Conservation (phyloP, 2,329 filamentous ascomycete species). For the Ophiostoma ips region DNA sequence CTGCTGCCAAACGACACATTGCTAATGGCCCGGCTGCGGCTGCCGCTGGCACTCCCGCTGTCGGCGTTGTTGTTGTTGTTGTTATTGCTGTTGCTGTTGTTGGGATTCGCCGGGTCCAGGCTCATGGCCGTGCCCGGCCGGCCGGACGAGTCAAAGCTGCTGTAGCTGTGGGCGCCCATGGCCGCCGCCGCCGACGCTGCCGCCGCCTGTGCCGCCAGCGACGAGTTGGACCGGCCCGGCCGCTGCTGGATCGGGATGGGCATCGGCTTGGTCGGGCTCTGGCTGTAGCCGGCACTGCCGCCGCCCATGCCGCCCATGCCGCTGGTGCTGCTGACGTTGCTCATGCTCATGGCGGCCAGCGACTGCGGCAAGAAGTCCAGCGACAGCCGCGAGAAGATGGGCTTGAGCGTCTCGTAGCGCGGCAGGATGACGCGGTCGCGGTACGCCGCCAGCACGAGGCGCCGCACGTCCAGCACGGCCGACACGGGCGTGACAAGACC, state of each 20-base stretch:
- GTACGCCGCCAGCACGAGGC: slow-evolving; percentile 76
- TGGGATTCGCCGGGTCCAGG: neutral
- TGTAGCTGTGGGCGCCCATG: slow-evolving; percentile 5
- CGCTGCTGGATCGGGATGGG: slow-evolving; percentile 33
- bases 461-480: slow-evolving; percentile 64
- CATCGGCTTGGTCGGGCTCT: slow-evolving; percentile 30
- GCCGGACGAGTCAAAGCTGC: slow-evolving; percentile 16
- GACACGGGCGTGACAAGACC: slow-evolving; percentile 30
- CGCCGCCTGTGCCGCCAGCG: slow-evolving; percentile 2
- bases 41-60: slow-evolving; percentile 31
- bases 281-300: slow-evolving; percentile 9
- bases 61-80: slow-evolving; percentile 34
- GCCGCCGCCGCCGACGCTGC: neutral
- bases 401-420: slow-evolving; percentile 76
- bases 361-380: slow-evolving; percentile 58
- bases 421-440: slow-evolving; percentile 80
- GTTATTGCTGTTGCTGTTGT: slow-evolving; percentile 26
- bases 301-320: slow-evolving; percentile 19
- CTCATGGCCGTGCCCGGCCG: slow-evolving; percentile 58
- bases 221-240: slow-evolving; percentile 13
- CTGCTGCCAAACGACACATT: slow-evolving; percentile 60
- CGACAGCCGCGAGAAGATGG: slow-evolving; percentile 77
- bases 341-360: slow-evolving; percentile 23
- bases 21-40: slow-evolving; percentile 67
- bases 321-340: neutral